Conservation (phyloP, 129 eudicot genomes). For the Pseudognaphalium luteoalbum region DNA sequence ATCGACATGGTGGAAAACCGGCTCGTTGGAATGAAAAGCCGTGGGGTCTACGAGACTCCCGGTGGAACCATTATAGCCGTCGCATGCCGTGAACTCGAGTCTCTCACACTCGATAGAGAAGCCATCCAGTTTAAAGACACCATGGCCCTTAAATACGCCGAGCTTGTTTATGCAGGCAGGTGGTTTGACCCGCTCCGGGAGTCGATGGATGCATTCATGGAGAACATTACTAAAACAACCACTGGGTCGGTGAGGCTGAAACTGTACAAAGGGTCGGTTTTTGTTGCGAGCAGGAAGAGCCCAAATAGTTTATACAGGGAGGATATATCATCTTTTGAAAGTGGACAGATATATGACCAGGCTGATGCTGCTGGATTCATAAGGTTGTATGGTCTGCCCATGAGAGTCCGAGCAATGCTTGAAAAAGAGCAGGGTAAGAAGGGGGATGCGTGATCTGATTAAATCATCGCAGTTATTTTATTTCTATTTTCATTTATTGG, state of each 20-base stretch:
- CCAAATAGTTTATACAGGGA: slow-evolving; percentile 79
- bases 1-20: slow-evolving; percentile 94
- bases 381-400: slow-evolving; percentile 75
- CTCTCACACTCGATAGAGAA: slow-evolving; percentile 84
- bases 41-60: slow-evolving; percentile 95
- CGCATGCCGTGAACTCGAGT: slow-evolving; percentile 92
- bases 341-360: slow-evolving; percentile 81
- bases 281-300: slow-evolving; percentile 71
- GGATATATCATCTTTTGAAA: slow-evolving; percentile 94
- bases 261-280: slow-evolving; percentile 83
- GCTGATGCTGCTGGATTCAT: slow-evolving; percentile 99
- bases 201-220: slow-evolving; percentile 89
- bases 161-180: slow-evolving; percentile 89
- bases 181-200: slow-evolving; percentile 98
- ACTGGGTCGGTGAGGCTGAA: slow-evolving; percentile 85
- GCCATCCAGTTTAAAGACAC: slow-evolving; percentile 81
- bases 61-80: slow-evolving; percentile 88
- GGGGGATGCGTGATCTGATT: not conserved
- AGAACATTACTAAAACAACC: slow-evolving; percentile 70
- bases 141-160: slow-evolving; percentile 86
- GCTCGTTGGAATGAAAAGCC: slow-evolving; percentile 83
- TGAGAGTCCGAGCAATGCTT: slow-evolving; percentile 94
- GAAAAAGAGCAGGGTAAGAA: slow-evolving; percentile 56
- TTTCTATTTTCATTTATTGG: not conserved
- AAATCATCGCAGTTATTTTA: not conserved